phyloP scores from a whole-genome alignment of 2,329 filamentous ascomycete species.

The Ophiostoma montium region DNA sequence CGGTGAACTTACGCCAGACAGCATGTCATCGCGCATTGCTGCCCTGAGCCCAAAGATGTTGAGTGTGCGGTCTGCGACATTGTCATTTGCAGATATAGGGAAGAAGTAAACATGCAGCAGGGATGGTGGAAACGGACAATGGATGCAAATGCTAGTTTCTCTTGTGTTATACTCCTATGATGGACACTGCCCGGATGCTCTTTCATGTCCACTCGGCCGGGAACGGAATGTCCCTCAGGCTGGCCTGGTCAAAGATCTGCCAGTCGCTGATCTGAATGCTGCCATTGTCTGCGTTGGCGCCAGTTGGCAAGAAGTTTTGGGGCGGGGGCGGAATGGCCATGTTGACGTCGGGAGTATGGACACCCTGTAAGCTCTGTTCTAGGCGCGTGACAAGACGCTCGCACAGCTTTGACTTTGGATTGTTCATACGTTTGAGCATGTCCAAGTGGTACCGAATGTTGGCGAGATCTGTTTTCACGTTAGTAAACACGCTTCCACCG shows the following conservation, averaged over 20 bases:
- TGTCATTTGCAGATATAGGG: constrained; percentile 1
- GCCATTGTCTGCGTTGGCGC: neutral
- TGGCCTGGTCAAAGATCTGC: constrained; percentile 12
- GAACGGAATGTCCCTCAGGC: constrained; percentile 9
- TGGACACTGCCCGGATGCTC: neutral
- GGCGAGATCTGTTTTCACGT: constrained; percentile 1
- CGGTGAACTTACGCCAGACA: constrained; percentile 7
- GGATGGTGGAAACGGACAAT: no score
- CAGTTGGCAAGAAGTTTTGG: neutral
- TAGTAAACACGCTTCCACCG: neutral
- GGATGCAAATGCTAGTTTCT: no score
- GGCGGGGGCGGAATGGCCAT: neutral
- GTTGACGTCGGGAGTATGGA: constrained; percentile 1
- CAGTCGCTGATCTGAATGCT: constrained; percentile 5
- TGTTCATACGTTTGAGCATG: constrained; percentile 8
- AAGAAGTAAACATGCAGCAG: neutral
- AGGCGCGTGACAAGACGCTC: constrained; percentile 6
- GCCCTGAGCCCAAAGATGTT: constrained; percentile 2
- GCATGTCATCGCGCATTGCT: constrained; percentile 9
- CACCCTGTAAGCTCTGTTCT: constrained; percentile 8
- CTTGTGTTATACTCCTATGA: neutral
- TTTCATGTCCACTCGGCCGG: neutral
- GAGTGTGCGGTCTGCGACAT: constrained; percentile 6
- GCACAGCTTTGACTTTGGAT: constrained; percentile 6
- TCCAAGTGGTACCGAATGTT: constrained; percentile 11